A percentile compares a stretch with the other conserved stretches of the same genome.
Conservation (phyloP, 2,329 filamentous ascomycete genomes). For the Claviceps spartinae region DNA sequence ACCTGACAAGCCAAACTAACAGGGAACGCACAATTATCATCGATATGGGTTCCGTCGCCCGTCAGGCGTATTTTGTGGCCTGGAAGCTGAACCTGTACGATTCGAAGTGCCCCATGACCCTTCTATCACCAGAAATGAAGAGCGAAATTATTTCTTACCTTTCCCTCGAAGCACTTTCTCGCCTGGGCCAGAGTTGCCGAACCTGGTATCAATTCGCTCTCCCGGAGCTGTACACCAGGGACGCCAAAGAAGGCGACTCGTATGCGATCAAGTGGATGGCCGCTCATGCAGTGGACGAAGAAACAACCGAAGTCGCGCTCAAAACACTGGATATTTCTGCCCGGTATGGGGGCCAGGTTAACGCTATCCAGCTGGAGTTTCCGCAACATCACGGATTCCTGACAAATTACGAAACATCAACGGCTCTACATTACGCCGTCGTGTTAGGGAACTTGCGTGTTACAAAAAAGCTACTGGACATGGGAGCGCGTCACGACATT, state of each 20-base stretch:
- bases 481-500: neutral
- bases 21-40: no score
- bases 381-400: neutral
- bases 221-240: neutral
- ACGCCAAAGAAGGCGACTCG: neutral
- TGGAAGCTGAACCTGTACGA: neutral
- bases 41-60: no score
- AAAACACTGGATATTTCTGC: neutral
- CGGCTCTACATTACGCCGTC: conserved; percentile 2
- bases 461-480: neutral
- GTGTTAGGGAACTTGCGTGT: neutral
- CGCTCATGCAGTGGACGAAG: neutral
- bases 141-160: neutral
- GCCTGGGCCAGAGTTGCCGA: neutral
- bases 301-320: neutral
- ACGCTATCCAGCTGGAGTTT: neutral
- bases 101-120: neutral
- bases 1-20: no score
- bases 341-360: neutral
- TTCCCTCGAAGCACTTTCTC: neutral
- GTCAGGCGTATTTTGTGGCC: neutral
- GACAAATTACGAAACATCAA: neutral
- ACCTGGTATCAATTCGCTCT: neutral
- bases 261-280: conserved; percentile 3
- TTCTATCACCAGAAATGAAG: conserved; percentile 1